Conservation (phyloP, 2,329 filamentous ascomycete genomes). For the Fusarium penzigii region DNA sequence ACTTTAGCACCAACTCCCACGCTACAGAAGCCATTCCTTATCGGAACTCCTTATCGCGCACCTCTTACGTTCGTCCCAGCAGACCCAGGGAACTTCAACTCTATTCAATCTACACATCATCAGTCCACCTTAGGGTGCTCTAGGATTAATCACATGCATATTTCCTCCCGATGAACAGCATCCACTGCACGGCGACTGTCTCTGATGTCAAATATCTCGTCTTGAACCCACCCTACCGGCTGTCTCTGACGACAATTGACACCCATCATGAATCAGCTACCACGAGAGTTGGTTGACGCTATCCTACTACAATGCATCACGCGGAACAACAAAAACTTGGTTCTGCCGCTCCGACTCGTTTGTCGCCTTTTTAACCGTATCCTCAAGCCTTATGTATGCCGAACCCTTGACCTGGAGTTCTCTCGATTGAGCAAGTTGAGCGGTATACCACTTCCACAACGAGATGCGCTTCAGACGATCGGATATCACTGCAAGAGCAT, state of each 20-base stretch:
- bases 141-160: too few species aligned
- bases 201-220: neutral
- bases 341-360: constrained; percentile 49
- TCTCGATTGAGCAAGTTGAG: constrained; percentile 45
- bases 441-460: constrained; percentile 34
- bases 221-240: too few species aligned
- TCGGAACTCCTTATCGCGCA: too few species aligned
- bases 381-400: constrained; percentile 47
- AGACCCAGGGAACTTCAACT: too few species aligned
- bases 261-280: constrained; percentile 45
- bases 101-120: too few species aligned
- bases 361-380: constrained; percentile 50
- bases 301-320: constrained; percentile 47
- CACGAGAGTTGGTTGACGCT: constrained; percentile 47
- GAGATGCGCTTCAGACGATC: constrained; percentile 46
- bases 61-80: too few species aligned
- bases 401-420: constrained; percentile 52
- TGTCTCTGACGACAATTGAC: neutral
- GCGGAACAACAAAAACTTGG: constrained; percentile 44
- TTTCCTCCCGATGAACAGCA: too few species aligned
- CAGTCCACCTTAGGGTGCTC: too few species aligned
- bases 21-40: too few species aligned
- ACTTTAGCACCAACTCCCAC: too few species aligned
- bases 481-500: constrained; percentile 50
- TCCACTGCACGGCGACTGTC: neutral